These are phyloP conservation scores for Nicotiana undulata DNA, from an alignment of 257 asterid genomes.

Conservation along the genomic window DNA sequence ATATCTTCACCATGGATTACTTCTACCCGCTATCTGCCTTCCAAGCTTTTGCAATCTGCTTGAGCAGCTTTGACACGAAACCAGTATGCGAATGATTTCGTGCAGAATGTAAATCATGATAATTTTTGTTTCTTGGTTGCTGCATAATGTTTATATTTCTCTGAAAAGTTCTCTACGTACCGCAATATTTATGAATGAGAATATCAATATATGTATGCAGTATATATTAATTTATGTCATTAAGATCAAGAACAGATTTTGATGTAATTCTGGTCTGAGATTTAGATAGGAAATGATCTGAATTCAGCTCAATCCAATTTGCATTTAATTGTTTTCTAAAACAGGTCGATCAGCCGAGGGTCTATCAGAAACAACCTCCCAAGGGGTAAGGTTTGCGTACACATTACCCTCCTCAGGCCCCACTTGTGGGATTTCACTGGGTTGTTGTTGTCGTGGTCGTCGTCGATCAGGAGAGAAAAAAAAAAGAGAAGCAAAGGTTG, in stretches of 20 bases:
- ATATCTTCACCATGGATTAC: constrained; percentile 20
- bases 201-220: not conserved
- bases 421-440: too few relatives aligned
- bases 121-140: not conserved
- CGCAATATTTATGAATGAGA: not conserved
- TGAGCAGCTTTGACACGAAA: constrained; percentile 20
- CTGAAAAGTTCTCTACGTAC: not conserved
- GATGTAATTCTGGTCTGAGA: not conserved
- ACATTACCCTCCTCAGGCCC: too few relatives aligned
- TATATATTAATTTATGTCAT: not conserved
- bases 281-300: not conserved
- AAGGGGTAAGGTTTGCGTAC: too few relatives aligned
- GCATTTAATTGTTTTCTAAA: not conserved
- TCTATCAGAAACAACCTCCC: too few relatives aligned
- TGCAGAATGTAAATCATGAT: not conserved
- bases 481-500: not conserved
- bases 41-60: constrained; percentile 22
- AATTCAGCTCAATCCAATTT: not conserved
- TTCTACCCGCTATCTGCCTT: constrained; percentile 18
- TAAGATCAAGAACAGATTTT: not conserved
- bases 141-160: not conserved
- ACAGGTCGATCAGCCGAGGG: too few relatives aligned
- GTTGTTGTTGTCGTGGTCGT: too few relatives aligned
- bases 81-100: constrained; percentile 14
- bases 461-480: not conserved